A percentile compares a stretch with the other conserved stretches of the same genome.
Conservation (phyloP, 495 filamentous ascomycete species). For the Entonaema liquescens region DNA sequence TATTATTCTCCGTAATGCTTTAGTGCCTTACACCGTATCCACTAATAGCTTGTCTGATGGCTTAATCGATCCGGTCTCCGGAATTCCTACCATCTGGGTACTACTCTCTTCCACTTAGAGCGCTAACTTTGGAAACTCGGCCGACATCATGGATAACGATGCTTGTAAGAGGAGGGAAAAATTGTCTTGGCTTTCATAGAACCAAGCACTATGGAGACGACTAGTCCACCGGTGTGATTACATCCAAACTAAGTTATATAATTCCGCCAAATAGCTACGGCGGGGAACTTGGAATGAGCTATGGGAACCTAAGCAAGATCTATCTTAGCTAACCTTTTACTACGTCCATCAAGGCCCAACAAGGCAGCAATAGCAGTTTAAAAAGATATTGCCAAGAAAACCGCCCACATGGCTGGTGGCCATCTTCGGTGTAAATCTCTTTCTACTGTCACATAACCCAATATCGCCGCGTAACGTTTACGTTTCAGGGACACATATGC, state of each 20-base stretch:
- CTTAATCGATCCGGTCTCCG: conserved; percentile 35
- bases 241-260: neutral
- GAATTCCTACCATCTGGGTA: conserved; percentile 3
- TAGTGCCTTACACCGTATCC: neutral
- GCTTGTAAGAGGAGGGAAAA: neutral
- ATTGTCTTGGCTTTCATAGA: conserved; percentile 15
- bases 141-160: conserved; percentile 27
- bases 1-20: conserved; percentile 21
- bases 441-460: conserved; percentile 18
- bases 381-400: conserved; percentile 28
- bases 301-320: neutral
- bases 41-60: neutral
- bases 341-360: neutral
- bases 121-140: conserved; percentile 12
- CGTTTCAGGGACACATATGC: neutral
- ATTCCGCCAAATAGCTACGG: neutral
- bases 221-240: neutral
- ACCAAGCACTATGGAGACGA: conserved; percentile 12
- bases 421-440: conserved; percentile 25
- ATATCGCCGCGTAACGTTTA: neutral
- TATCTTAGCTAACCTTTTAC: neutral
- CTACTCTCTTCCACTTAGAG: conserved; percentile 11
- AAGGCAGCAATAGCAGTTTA: conserved; percentile 6
- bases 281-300: neutral
- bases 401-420: conserved; percentile 25